A percentile compares a stretch with the other conserved stretches of the same genome.
Conservation (phyloP, 805 yeast species). For the Kodamaea neixiangensis region DNA sequence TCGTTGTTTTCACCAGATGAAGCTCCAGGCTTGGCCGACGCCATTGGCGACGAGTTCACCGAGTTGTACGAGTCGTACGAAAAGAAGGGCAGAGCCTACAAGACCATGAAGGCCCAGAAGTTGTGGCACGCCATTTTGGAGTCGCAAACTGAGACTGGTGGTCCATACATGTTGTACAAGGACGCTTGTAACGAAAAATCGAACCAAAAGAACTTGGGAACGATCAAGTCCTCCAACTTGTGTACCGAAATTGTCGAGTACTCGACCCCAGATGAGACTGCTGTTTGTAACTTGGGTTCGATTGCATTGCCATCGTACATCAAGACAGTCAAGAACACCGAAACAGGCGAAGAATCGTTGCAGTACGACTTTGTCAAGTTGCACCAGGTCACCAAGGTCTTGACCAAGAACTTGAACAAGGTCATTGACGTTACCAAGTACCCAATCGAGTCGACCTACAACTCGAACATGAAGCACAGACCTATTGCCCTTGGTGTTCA, state of each 20-base stretch:
- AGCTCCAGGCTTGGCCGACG: constrained; percentile 57
- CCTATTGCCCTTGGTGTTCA: constrained; percentile 67
- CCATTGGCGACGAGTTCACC: constrained; percentile 57
- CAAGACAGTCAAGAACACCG: constrained; percentile 40
- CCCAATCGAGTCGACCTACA: constrained; percentile 56
- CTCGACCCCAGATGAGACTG: constrained; percentile 58
- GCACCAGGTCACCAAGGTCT: constrained; percentile 55
- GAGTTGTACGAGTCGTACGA: constrained; percentile 54
- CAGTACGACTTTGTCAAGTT: constrained; percentile 59
- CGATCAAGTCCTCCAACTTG: constrained; percentile 60
- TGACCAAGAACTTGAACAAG: constrained; percentile 55
- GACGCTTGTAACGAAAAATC: constrained; percentile 62
- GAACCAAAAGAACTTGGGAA: constrained; percentile 61
- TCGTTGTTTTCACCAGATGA: constrained; percentile 60
- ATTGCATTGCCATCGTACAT: constrained; percentile 59
- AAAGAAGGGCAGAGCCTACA: constrained; percentile 49
- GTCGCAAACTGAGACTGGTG: constrained; percentile 66
- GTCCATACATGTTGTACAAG: constrained; percentile 64
- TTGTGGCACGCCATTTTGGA: constrained; percentile 62
- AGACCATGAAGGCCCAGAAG: constrained; percentile 57
- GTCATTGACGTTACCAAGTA: constrained; percentile 58
- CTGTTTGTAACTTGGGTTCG: constrained; percentile 64
- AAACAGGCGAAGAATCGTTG: constrained; percentile 15
- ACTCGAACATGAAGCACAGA: constrained; percentile 57
- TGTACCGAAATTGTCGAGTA: constrained; percentile 67